phyloP scores from a whole-genome alignment of 352 stramenopile genomes.

The Phytophthora kernoviae region DNA sequence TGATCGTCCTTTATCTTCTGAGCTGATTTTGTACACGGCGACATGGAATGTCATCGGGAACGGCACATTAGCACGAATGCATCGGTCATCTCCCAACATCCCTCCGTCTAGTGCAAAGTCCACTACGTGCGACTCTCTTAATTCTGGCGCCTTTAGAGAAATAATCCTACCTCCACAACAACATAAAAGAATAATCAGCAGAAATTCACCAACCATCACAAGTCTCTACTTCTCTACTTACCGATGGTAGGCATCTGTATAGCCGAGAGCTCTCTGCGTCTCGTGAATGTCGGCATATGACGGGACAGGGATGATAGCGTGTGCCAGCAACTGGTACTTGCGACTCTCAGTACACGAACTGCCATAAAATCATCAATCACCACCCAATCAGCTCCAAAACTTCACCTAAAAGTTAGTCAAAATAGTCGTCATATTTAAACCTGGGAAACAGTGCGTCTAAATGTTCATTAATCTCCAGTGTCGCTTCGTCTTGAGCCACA shows the following conservation, averaged over 20 bases:
- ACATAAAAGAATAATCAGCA: constrained; percentile 4
- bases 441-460: constrained; percentile 52
- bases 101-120: constrained; percentile 61
- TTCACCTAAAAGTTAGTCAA: neutral
- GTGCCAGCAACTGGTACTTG: constrained; percentile 75
- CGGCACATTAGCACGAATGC: constrained; percentile 69
- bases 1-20: constrained; percentile 17
- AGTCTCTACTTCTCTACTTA: constrained; percentile 25
- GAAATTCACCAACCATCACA: neutral
- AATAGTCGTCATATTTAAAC: constrained; percentile 18
- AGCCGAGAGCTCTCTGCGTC: constrained; percentile 46
- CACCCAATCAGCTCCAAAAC: constrained; percentile 5
- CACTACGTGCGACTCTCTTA: constrained; percentile 26
- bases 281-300: constrained; percentile 60
- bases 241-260: constrained; percentile 53
- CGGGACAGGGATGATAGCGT: constrained; percentile 66
- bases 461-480: constrained; percentile 44
- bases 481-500: constrained; percentile 13
- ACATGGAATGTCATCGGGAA: constrained; percentile 66
- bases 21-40: constrained; percentile 47
- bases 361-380: constrained; percentile 1
- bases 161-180: constrained; percentile 40
- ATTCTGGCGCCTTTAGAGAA: constrained; percentile 25
- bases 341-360: constrained; percentile 61
- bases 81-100: constrained; percentile 64